phyloP scores from a whole-genome alignment of 2,329 filamentous ascomycete genomes.

The Monosporascus sp. region DNA sequence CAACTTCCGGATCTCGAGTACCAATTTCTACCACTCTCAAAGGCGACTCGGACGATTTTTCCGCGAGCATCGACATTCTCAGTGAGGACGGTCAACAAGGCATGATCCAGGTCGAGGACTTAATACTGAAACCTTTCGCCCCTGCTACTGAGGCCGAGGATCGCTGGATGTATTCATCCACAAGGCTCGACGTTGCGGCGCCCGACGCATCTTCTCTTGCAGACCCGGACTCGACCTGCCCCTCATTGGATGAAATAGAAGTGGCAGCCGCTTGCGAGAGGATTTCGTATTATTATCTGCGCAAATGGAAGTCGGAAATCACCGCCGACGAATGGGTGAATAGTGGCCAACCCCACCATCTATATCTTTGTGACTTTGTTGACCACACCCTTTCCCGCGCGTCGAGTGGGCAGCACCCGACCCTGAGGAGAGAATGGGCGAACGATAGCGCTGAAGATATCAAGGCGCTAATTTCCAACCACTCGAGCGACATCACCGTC shows the following conservation, averaged over 20 bases:
- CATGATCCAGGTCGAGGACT: constrained; percentile 13
- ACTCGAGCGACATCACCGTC: too few relatives aligned
- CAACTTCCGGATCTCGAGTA: not conserved
- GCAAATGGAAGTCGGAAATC: constrained; percentile 12
- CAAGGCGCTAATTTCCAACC: too few relatives aligned
- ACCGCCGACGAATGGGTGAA: constrained; percentile 14
- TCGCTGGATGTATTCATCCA: constrained; percentile 9
- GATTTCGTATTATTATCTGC: constrained; percentile 18
- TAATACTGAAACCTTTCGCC: constrained; percentile 8
- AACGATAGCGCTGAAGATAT: too few relatives aligned
- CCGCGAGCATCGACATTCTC: constrained; percentile 3
- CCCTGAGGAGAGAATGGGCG: too few relatives aligned
- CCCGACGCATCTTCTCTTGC: too few relatives aligned
- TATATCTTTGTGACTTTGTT: constrained; percentile 12
- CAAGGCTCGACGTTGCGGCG: constrained; percentile 4
- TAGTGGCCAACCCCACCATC: constrained; percentile 9
- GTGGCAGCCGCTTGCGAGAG: constrained; percentile 13
- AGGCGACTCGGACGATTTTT: not conserved
- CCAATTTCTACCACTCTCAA: not conserved
- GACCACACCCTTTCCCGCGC: not conserved
- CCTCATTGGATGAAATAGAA: too few relatives aligned
- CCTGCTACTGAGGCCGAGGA: constrained; percentile 3
- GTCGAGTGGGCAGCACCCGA: too few relatives aligned
- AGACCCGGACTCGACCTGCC: too few relatives aligned
- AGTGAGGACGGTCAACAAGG: constrained; percentile 1